Evolutionary conservation across 2,329 filamentous ascomycete species (phyloP), one percentile per base, ranked within the genome.

Genomic region (Talaromyces sp.): DNA sequence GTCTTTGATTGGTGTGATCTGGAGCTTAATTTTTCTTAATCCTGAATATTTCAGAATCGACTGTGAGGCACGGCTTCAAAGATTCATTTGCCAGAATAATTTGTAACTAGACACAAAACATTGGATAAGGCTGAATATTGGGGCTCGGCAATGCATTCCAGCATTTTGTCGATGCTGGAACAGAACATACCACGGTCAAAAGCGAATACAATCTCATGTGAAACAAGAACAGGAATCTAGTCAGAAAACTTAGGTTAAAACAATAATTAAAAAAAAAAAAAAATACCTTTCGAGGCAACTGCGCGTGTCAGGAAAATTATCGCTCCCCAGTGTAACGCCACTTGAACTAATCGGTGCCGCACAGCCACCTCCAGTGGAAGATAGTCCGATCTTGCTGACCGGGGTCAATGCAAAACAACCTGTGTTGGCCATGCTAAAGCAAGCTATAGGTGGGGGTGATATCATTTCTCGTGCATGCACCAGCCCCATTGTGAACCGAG

Each of bases 331-430:
- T 52, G 50, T 52, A 47, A 57, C 58, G 56, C 54, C 56, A 54
- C 51, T 47, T 44, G 55, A 44, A 30, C 51, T 48, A 60, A 36
- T 19, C 19, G 39, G 43, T 22, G 22, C 30, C 24, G 57, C 61
- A 63, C 61, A 62, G 61, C 61, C 61, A 63, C 59, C 55, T 59
- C 50, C 60, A 59, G 45, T 39, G 52, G 43, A 43, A 52, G 20
- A 33, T 22, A 49, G 22, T 20, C 37, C 36, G 45, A 53, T 40
- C 36, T 45, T 53, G 47, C n/a, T 35, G 32, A 30, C 17, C 13
- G 36, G 22, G 29, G 47, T 32, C 43, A 14, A 37, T 35, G 49
- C 20, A 29, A 13, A 36, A 36, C n/a, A 36, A 19, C 35, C 45
- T 37, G 40, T 24, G 36, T 39, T 50, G 48, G 48, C 39, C 32